Evolutionary conservation across 176 grass and related monocot genomes (phyloP).

Genomic region (Pontederia paniculata): DNA sequence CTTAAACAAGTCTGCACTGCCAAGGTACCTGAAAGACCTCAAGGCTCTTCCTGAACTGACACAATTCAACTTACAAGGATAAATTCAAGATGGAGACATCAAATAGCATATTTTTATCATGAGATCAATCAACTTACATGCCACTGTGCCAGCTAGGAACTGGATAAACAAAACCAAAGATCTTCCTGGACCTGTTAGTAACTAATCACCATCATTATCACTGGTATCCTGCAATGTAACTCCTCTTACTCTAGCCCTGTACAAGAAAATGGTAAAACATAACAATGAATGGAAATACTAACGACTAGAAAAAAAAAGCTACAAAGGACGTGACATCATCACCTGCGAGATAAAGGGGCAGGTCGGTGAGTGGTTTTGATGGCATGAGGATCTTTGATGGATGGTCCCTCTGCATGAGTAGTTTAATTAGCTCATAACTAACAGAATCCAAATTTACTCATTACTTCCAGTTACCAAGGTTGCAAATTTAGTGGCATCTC

Average conservation of each 20-base stretch:
- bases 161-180: too few relatives aligned
- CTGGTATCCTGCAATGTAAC: constrained; percentile 55
- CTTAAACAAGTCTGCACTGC: too few relatives aligned
- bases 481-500: neutral
- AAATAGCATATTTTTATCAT: too few relatives aligned
- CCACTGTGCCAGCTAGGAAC: too few relatives aligned
- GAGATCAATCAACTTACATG: too few relatives aligned
- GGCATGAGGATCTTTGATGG: constrained; percentile 23
- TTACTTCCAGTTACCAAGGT: neutral
- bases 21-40: too few relatives aligned
- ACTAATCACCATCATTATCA: constrained; percentile 37
- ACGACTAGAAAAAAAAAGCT: neutral
- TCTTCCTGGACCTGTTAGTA: neutral
- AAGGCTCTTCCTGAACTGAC: too few relatives aligned
- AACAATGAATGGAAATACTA: neutral
- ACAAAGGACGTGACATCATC: neutral
- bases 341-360: constrained; percentile 44
- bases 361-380: constrained; percentile 32
- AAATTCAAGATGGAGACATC: too few relatives aligned
- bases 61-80: too few relatives aligned
- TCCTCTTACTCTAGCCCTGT: constrained; percentile 57
- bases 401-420: constrained; percentile 33
- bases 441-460: neutral
- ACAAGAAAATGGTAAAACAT: constrained; percentile 11
- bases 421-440: constrained; percentile 17